phyloP scores from a whole-genome alignment of 306 rosid species.

The Luffa aegyptiaca region DNA sequence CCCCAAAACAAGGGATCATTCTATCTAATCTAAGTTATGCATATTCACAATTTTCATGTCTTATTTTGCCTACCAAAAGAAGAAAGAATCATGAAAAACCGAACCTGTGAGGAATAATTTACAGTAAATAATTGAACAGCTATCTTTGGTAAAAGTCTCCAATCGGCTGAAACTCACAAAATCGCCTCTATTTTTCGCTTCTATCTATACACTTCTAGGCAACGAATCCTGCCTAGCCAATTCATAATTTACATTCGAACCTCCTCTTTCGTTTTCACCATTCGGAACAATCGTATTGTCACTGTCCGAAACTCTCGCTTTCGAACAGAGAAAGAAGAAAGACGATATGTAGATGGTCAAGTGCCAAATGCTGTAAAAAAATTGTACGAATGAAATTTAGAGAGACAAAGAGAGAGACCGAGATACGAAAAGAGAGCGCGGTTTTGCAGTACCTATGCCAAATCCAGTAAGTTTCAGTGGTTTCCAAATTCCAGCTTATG shows the following conservation, averaged over 20 bases:
- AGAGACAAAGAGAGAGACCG: constrained; percentile 10
- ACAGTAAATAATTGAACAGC: neutral
- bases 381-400: constrained; percentile 8
- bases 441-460: constrained; percentile 73
- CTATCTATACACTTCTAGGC: constrained; percentile 12
- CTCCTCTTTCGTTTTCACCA: constrained; percentile 17
- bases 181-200: neutral
- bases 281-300: constrained; percentile 12
- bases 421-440: constrained; percentile 7
- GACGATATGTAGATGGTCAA: constrained; percentile 71
- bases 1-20: neutral
- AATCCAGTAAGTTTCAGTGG: constrained; percentile 75
- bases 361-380: constrained; percentile 84
- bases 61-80: neutral
- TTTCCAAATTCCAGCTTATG: constrained; percentile 71
- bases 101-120: neutral
- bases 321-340: constrained; percentile 65
- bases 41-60: neutral
- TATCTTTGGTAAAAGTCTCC: neutral
- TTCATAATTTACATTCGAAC: constrained; percentile 21
- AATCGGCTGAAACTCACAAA: neutral
- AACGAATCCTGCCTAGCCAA: constrained; percentile 40
- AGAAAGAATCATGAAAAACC: neutral
- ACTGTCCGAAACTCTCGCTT: constrained; percentile 21
- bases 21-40: neutral